Evolutionary conservation across 805 yeast species (phyloP), one percentile per base, ranked within the genome.

Genomic region (Candida pini): DNA sequence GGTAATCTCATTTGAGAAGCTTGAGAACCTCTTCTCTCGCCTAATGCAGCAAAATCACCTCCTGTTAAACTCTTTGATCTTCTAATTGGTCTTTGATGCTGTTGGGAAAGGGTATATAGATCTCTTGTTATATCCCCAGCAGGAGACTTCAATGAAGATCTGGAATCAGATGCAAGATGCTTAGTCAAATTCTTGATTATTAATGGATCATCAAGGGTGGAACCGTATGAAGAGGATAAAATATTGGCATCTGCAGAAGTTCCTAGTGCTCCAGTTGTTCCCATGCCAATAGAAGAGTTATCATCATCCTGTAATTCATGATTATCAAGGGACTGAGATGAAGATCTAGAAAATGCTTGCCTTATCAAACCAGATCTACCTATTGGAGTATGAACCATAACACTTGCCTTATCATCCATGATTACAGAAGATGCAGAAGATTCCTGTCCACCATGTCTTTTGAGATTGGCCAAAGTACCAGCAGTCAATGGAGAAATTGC

Each of bases 1-100:
- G 94, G 94, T 9, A 83, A 79, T 43, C 81, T 76, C 28, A 84
- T 54, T 1, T 77, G 76, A 35, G 84, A 73, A 0, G 89, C 90
- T 9, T 68, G 62, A 0, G 87, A 77, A 10, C 75, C 76, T 31
- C 84, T 62, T 47, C 88, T 64, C 18, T 56, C 66, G 17, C 53
- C 41, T 4, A 45, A 34, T 7, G 20, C 14, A 7, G 9, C 13
- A 1, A 48, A 27, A 26, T 54, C 57, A n/a, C 47, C 38, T 2
- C 55, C 56, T 5, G 59, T 47, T 24, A 51, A 38, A 32, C 63
- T 54, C 32, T 48, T 48, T 1, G 63, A 47, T 19, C 60, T 41
- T 33, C 49, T 46, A 13, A 50, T 14, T 5, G 43, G 22, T 18
- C 39, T 22, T 4, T 12, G 8, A 12, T 22, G 25, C n/a, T 22